Evolutionary conservation across 129 eudicot species (phyloP).

Genomic region (sunflower (Helianthus annuus)): DNA sequence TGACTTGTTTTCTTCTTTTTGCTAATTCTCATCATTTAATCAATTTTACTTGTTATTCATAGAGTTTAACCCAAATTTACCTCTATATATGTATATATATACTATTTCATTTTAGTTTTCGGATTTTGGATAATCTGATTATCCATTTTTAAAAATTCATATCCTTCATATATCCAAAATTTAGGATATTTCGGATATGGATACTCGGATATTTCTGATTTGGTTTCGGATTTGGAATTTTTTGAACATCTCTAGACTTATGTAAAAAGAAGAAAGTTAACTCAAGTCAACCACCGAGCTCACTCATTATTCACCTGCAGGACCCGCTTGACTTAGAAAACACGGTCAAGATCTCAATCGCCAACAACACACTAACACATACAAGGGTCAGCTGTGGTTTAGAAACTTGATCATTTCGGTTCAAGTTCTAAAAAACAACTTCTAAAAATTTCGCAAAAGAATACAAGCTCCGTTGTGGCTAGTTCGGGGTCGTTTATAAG

Average conservation of each 20-base stretch:
- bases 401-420: conserved; percentile 48
- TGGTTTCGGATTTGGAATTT: no score
- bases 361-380: conserved; percentile 26
- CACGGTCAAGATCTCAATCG: conserved; percentile 49
- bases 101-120: no score
- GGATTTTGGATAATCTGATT: no score
- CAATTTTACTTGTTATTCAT: no score
- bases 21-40: no score
- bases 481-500: conserved; percentile 72
- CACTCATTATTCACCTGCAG: conserved; percentile 50
- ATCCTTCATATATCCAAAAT: no score
- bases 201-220: no score
- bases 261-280: conserved; percentile 55
- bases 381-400: conserved; percentile 25
- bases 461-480: conserved; percentile 74
- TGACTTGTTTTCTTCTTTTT: no score
- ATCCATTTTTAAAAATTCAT: no score
- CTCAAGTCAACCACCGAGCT: conserved; percentile 44
- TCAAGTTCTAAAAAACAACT: conserved; percentile 52
- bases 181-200: no score
- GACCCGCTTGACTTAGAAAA: conserved; percentile 43
- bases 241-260: conserved; percentile 6
- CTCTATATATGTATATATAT: no score
- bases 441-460: conserved; percentile 58
- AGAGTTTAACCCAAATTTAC: no score